Evolutionary conservation across 768 basidiomycete species (phyloP).

Genomic region (Lenzites betulinus): DNA sequence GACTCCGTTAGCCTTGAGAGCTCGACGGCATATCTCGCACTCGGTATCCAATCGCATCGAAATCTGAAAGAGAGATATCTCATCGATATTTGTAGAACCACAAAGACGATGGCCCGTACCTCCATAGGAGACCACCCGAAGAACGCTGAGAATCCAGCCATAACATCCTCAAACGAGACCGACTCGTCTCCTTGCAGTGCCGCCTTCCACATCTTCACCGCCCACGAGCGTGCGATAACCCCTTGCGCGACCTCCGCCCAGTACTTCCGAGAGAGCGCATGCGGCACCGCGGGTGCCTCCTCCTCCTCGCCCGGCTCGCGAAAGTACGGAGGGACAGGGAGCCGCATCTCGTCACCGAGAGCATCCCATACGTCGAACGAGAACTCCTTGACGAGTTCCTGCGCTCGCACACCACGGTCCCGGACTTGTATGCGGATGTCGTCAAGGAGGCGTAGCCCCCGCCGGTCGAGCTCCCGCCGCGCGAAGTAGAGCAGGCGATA

Average conservation of each 20-base stretch:
- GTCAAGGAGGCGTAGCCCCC: conserved; percentile 44
- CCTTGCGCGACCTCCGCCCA: conserved; percentile 50
- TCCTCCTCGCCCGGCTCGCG: background rate
- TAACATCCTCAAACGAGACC: conserved; percentile 45
- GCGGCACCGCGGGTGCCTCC: conserved; percentile 8
- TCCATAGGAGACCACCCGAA: conserved; percentile 46
- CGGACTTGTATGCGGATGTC: conserved; percentile 39
- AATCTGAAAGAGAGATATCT: conserved; percentile 43
- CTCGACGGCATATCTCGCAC: no score
- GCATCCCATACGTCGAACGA: conserved; percentile 60
- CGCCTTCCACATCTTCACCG: conserved; percentile 41
- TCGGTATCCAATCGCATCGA: conserved; percentile 41
- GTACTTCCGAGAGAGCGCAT: conserved; percentile 45
- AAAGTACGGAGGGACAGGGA: conserved; percentile 38
- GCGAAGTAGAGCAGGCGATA: conserved; percentile 50
- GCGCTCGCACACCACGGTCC: conserved; percentile 43
- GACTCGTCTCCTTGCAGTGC: conserved; percentile 13
- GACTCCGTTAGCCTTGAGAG: no score
- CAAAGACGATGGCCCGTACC: conserved; percentile 31
- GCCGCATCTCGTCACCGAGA: conserved; percentile 42
- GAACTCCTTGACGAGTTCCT: conserved; percentile 40
- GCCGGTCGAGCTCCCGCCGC: conserved; percentile 46
- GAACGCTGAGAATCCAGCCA: conserved; percentile 54
- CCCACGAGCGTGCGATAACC: conserved; percentile 44
- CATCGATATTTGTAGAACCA: no score